phyloP scores from a whole-genome alignment of 441 rosid species.

The Adansonia rubrostipa region DNA sequence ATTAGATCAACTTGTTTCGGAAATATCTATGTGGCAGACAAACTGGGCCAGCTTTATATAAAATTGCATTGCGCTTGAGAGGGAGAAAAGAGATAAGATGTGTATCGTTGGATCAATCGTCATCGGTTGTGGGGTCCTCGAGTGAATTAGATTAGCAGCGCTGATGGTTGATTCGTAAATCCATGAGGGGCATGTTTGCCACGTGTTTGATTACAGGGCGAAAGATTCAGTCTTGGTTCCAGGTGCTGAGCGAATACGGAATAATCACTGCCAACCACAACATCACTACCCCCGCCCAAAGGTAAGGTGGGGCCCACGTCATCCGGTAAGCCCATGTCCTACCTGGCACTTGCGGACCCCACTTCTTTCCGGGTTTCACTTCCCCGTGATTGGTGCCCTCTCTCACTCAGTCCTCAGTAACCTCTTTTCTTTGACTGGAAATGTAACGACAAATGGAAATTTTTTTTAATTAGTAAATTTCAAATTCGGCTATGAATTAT shows the following conservation, averaged over 20 bases:
- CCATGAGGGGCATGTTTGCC: slow-evolving; percentile 24
- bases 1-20: not conserved
- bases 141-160: slow-evolving; percentile 15
- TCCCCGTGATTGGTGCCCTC: slow-evolving; percentile 47
- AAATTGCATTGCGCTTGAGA: not conserved
- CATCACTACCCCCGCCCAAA: not conserved
- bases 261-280: slow-evolving; percentile 4
- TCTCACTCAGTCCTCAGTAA: not conserved
- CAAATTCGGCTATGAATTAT: not conserved
- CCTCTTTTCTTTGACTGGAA: not conserved
- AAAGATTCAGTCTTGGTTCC: not conserved
- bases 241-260: not conserved
- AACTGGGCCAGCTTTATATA: not conserved
- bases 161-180: not conserved
- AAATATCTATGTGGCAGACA: slow-evolving; percentile 10
- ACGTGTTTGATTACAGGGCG: slow-evolving; percentile 14
- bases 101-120: not conserved
- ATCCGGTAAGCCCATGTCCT: slow-evolving; percentile 2
- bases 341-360: slow-evolving; percentile 25
- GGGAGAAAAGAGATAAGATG: not conserved
- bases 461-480: not conserved
- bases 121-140: not conserved
- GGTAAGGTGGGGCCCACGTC: slow-evolving; percentile 30
- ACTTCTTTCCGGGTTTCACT: slow-evolving; percentile 15
- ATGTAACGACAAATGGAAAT: no score